Evolutionary conservation across 805 yeast genomes (phyloP).

Genomic region (Yarrowia sp.): DNA sequence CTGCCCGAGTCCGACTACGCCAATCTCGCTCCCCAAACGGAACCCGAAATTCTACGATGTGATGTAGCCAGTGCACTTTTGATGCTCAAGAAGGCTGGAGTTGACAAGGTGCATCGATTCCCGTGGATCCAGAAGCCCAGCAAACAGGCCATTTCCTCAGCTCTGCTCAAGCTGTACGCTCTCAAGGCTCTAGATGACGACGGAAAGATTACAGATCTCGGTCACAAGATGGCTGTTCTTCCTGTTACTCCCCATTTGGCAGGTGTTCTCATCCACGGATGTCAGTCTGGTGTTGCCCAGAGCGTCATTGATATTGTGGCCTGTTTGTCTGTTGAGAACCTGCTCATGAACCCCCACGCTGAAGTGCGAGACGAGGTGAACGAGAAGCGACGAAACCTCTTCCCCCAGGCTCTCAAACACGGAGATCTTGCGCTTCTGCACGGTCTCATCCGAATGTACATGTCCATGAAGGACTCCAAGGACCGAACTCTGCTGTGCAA

Average conservation of each 20-base stretch:
- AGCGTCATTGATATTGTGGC: conserved; percentile 86
- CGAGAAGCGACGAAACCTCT: conserved; percentile 63
- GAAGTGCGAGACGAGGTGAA: conserved; percentile 83
- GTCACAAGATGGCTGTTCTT: conserved; percentile 80
- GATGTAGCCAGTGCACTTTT: conserved; percentile 82
- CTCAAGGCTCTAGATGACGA: conserved; percentile 72
- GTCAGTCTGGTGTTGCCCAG: conserved; percentile 43
- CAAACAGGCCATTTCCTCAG: conserved; percentile 66
- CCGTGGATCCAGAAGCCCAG: conserved; percentile 93
- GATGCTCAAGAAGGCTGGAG: conserved; percentile 77
- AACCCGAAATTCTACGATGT: conserved; percentile 85
- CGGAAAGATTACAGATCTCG: conserved; percentile 75
- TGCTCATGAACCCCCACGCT: conserved; percentile 72
- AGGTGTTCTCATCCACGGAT: conserved; percentile 74
- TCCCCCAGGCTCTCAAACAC: conserved; percentile 64
- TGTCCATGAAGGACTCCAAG: conserved; percentile 43
- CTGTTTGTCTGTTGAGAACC: conserved; percentile 88
- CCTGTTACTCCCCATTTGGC: conserved; percentile 93
- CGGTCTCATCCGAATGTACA: conserved; percentile 63
- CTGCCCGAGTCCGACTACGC: conserved; percentile 69
- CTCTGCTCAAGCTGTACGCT: conserved; percentile 72
- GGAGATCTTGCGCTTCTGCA: conserved; percentile 85
- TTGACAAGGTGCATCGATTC: conserved; percentile 76
- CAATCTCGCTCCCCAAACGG: conserved; percentile 68
- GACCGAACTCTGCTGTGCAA: conserved; percentile 82